Evolutionary conservation across 352 stramenopile genomes (phyloP), one percentile per base, ranked within the genome.

Genomic region (Pelagophyceae sp.): DNA sequence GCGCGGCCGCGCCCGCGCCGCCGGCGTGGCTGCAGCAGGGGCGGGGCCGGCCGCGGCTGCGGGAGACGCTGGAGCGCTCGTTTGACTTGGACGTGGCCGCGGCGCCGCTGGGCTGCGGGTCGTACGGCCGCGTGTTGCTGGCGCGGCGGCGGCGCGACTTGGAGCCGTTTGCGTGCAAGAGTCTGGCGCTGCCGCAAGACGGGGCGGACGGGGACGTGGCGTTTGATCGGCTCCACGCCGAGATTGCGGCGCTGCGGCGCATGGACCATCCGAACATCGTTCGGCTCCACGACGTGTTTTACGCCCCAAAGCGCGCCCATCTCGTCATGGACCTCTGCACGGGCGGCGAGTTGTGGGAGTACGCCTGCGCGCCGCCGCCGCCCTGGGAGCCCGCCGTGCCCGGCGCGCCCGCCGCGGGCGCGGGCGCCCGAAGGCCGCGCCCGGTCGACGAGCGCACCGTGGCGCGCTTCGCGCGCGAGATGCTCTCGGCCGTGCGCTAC

Each of bases 261-360:
- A 82, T 93, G 58, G 88, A 94, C 79, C 90, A 95, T 84, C 89
- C 89, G 23, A 91, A 94, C 80, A 92, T 95, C 78, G 85, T 92
- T 35, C 70, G 82, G 19, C 77, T 88, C 72, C 79, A 81, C 51
- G 81, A 88, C 76, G 82, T 86, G 38, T 86, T 83, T 72, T 82
- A 85, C 76, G 76, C 77, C 29, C 71, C 40, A 25, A 6, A 72
- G 29, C 69, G 1, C 76, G 38, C 67, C 78, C 69, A 83, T 85
- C 60, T 84, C 71, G 79, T 88, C 72, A 85, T 88, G 82, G 84
- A 88, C 78, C 78, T 88, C 32, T 83, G 84, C 51, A 86, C 82
- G 6, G 84, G 83, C 31, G 84, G 83, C 27, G 82, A 87, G 75
- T 75, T 87, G 23, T 82, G 83, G 31, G 72, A 82, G 61, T 80